These are phyloP conservation scores for Calcarisporium arbuscula DNA, from an alignment of 2,329 filamentous ascomycete species.

Conservation along the genomic window DNA sequence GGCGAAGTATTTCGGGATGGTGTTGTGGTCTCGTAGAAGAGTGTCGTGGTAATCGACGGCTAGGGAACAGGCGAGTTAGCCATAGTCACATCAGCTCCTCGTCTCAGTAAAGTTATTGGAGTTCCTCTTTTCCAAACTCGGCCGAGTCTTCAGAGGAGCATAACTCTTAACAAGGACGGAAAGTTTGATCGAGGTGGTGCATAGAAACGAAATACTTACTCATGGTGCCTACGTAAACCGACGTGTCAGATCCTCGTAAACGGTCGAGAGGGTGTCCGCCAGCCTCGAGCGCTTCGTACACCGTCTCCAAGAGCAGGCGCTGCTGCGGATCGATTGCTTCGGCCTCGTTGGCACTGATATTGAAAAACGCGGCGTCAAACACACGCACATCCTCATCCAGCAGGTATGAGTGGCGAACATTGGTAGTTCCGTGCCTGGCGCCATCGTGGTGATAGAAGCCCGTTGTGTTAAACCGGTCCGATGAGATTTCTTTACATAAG, in stretches of 20 bases:
- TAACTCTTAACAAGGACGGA: too few relatives aligned
- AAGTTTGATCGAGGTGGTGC: too few relatives aligned
- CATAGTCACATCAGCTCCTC: too few relatives aligned
- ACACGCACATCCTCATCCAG: constrained; percentile 27
- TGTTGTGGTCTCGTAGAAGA: constrained; percentile 8
- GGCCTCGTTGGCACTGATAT: constrained; percentile 31
- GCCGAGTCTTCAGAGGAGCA: too few relatives aligned
- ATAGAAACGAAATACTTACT: too few relatives aligned
- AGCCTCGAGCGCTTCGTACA: constrained; percentile 32
- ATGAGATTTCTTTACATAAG: constrained; percentile 10
- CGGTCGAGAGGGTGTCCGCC: constrained; percentile 24
- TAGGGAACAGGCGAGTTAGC: too few relatives aligned
- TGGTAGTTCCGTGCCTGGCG: constrained; percentile 19
- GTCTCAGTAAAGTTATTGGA: not conserved
- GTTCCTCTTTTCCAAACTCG: not conserved
- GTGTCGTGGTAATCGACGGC: constrained; percentile 13
- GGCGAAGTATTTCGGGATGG: constrained; percentile 8
- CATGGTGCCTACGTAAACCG: constrained; percentile 20
- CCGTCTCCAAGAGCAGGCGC: constrained; percentile 30
- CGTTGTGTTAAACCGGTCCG: constrained; percentile 13
- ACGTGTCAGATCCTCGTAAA: constrained; percentile 13
- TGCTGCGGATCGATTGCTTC: constrained; percentile 36
- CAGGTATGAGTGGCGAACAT: constrained; percentile 23
- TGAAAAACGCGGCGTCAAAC: constrained; percentile 32
- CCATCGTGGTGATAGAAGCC: constrained; percentile 16